These are phyloP conservation scores for Haplographium delicatum DNA, from an alignment of 495 filamentous ascomycete species.

Conservation along the genomic window DNA sequence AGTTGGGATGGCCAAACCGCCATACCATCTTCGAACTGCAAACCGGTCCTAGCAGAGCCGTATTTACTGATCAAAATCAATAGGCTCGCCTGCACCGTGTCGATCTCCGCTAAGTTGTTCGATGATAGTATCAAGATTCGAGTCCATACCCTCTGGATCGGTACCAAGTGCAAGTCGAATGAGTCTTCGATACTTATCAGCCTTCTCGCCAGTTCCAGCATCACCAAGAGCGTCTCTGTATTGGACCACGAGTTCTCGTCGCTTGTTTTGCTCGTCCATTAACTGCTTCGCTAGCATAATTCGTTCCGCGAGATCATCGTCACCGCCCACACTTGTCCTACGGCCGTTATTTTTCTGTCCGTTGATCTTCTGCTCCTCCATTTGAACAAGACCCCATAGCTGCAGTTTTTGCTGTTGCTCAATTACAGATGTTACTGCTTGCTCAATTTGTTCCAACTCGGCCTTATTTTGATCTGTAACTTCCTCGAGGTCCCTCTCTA, in stretches of 20 bases:
- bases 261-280: slow-evolving; percentile 34
- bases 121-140: slow-evolving; percentile 18
- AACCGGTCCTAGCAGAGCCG: no score
- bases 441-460: slow-evolving; percentile 6
- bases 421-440: slow-evolving; percentile 15
- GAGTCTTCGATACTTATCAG: slow-evolving; percentile 47
- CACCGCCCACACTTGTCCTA: slow-evolving; percentile 3
- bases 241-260: slow-evolving; percentile 37
- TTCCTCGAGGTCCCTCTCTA: slow-evolving; percentile 18
- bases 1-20: no score
- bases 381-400: slow-evolving; percentile 8
- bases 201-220: slow-evolving; percentile 46
- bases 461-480: neutral
- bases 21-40: no score
- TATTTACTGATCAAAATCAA: no score
- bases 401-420: slow-evolving; percentile 26
- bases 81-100: no score
- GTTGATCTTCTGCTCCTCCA: slow-evolving; percentile 18
- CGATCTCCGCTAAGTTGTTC: slow-evolving; percentile 17
- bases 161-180: slow-evolving; percentile 46
- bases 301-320: slow-evolving; percentile 20
- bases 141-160: slow-evolving; percentile 24
- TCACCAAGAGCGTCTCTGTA: slow-evolving; percentile 42
- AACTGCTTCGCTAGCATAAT: slow-evolving; percentile 25
- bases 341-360: slow-evolving; percentile 6